Conservation (phyloP, 2,329 filamentous ascomycete species). For the Phaeosphaeria sp. region DNA sequence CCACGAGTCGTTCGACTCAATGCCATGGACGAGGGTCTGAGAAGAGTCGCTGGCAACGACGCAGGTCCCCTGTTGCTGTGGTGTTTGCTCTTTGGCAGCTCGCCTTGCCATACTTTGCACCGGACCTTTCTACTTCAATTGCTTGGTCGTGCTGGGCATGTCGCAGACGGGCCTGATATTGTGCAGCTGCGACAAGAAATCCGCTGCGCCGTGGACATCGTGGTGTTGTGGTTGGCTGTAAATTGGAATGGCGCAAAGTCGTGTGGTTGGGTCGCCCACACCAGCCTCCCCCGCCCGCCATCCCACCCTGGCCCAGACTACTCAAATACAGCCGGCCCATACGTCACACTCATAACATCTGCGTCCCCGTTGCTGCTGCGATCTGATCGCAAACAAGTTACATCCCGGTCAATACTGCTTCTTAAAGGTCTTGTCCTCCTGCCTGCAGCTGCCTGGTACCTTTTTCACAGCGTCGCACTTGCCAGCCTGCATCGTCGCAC, state of each 20-base stretch:
- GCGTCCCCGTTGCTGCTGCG: slow-evolving; percentile 13
- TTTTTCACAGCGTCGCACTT: slow-evolving; percentile 15
- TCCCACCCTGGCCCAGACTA: background rate
- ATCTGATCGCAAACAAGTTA: slow-evolving; percentile 20
- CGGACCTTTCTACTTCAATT: background rate
- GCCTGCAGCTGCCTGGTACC: slow-evolving; percentile 17
- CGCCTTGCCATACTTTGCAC: background rate
- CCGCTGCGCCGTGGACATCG: background rate
- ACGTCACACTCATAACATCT: slow-evolving; percentile 28
- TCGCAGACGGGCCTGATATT: background rate
- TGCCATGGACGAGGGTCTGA: background rate
- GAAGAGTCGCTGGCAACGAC: background rate
- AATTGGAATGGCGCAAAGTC: slow-evolving; percentile 24
- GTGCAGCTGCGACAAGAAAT: background rate
- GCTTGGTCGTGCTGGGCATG: background rate
- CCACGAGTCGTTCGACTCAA: background rate
- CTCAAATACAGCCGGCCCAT: slow-evolving; percentile 11
- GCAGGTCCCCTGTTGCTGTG: background rate
- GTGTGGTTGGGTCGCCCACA: slow-evolving; percentile 13
- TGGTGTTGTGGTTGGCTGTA: slow-evolving; percentile 17
- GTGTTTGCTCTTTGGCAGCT: background rate
- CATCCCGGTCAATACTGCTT: slow-evolving; percentile 18
- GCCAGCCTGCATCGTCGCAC: slow-evolving; percentile 9
- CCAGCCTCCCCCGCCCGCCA: slow-evolving; percentile 32
- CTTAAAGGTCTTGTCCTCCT: slow-evolving; percentile 21